These are phyloP conservation scores for Populus trichocarpa DNA, from an alignment of 441 rosid genomes.

Conservation along the genomic window DNA sequence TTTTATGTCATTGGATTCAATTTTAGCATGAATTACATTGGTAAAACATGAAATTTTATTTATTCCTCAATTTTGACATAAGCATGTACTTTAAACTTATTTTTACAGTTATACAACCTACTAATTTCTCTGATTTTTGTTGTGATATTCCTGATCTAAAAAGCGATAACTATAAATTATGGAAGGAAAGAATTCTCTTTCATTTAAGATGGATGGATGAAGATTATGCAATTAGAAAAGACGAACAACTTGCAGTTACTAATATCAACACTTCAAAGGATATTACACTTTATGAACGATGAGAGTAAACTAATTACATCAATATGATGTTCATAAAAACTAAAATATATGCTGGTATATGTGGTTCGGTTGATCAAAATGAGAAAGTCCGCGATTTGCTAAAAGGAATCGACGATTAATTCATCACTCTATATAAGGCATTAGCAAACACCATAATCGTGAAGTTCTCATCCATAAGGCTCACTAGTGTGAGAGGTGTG, in stretches of 20 bases:
- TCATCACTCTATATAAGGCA: background rate
- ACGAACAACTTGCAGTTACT: background rate
- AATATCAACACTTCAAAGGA: background rate
- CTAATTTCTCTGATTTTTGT: too few species aligned
- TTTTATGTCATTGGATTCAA: slow-evolving; percentile 1
- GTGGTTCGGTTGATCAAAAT: background rate
- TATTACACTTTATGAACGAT: background rate
- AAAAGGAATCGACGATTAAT: background rate
- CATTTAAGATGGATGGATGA: slow-evolving; percentile 12
- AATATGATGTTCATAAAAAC: slow-evolving; percentile 14
- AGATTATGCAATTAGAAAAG: slow-evolving; percentile 12
- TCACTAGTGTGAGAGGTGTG: background rate
- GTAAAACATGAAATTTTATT: too few species aligned
- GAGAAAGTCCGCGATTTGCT: background rate
- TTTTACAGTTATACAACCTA: too few species aligned
- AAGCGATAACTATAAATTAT: too few species aligned
- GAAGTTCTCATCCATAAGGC: background rate
- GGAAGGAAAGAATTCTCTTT: too few species aligned
- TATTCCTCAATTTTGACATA: too few species aligned
- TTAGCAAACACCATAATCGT: background rate
- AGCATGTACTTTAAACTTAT: too few species aligned
- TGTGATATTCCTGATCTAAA: too few species aligned
- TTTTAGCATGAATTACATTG: background rate
- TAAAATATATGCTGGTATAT: background rate
- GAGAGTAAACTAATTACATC: slow-evolving; percentile 5